Evolutionary conservation across 2,329 filamentous ascomycete genomes (phyloP).

Genomic region (Westerdykella aurantiaca): DNA sequence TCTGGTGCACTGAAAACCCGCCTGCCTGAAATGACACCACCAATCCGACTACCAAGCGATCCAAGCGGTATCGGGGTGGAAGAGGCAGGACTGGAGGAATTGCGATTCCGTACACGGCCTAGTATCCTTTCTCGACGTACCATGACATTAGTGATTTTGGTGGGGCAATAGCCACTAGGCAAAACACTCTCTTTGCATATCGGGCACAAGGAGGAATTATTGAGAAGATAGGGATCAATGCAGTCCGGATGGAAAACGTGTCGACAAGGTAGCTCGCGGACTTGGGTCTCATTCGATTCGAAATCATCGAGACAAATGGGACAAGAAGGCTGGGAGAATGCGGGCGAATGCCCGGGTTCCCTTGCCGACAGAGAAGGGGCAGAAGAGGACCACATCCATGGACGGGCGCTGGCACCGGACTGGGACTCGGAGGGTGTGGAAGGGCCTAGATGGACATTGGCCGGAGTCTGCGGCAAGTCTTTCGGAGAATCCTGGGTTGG

Average conservation of each 20-base stretch:
- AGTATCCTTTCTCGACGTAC: conserved; percentile 72
- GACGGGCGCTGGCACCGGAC: conserved; percentile 11
- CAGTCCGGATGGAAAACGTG: conserved; percentile 94
- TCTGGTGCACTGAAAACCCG: conserved; percentile 30
- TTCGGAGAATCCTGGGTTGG: conserved; percentile 14
- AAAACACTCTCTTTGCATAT: conserved; percentile 82
- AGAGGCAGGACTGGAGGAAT: not conserved
- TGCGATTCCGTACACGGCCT: conserved; percentile 43
- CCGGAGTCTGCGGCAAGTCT: conserved; percentile 6
- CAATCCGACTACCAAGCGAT: conserved; percentile 22
- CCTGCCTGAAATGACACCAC: conserved; percentile 18
- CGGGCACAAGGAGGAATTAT: conserved; percentile 80
- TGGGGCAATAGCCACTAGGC: conserved; percentile 54
- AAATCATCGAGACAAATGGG: conserved; percentile 88
- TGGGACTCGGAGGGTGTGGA: conserved; percentile 6
- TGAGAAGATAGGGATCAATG: conserved; percentile 75
- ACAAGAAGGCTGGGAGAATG: conserved; percentile 70
- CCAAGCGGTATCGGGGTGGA: conserved; percentile 8
- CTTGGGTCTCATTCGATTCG: conserved; percentile 60
- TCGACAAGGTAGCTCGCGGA: conserved; percentile 80
- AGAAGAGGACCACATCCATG: conserved; percentile 14
- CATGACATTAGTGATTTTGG: conserved; percentile 62
- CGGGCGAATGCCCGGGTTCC: conserved; percentile 7
- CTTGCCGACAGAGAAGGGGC: conserved; percentile 13
- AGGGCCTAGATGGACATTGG: conserved; percentile 1